Percentiles rank a stretch among this genome's conserved stretches.
Conservation (phyloP, 495 filamentous ascomycete genomes). For the Tirmania nivea region DNA sequence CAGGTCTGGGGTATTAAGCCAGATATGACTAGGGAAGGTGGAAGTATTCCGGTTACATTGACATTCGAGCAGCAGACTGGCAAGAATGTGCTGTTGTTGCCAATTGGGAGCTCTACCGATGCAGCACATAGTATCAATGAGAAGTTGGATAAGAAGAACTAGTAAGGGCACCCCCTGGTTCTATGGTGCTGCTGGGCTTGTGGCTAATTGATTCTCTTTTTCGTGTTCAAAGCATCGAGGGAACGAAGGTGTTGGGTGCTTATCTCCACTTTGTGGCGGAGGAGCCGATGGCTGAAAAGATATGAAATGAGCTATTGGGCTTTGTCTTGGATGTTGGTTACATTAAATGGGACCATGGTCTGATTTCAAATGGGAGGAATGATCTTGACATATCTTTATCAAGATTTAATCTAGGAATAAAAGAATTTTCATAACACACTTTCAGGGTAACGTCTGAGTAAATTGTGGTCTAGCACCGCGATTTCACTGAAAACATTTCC, state of each 20-base stretch:
- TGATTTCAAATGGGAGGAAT: too few species aligned
- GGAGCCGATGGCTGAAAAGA: conserved; percentile 36
- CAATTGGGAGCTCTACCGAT: conserved; percentile 93
- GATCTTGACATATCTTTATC: too few species aligned
- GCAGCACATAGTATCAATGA: conserved; percentile 95
- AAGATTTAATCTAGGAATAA: too few species aligned
- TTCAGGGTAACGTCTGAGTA: too few species aligned
- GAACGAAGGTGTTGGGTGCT: conserved; percentile 83
- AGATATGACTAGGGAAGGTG: conserved; percentile 90
- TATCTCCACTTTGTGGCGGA: conserved; percentile 95
- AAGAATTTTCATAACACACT: too few species aligned
- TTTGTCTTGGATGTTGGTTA: too few species aligned
- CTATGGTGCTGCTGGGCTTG: not conserved
- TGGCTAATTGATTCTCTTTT: not conserved
- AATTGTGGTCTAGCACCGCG: too few species aligned
- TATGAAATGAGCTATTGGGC: not conserved
- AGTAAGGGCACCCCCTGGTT: conserved; percentile 16
- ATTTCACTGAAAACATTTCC: too few species aligned
- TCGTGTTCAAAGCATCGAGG: conserved; percentile 39
- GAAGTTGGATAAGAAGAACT: conserved; percentile 91
- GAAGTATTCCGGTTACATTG: conserved; percentile 87
- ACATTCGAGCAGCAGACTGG: conserved; percentile 96
- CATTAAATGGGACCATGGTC: too few species aligned
- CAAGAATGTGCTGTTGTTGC: conserved; percentile 88
- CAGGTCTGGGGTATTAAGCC: conserved; percentile 79